These are phyloP conservation scores for Syzygium jambos DNA, from an alignment of 345 rosid genomes.

Conservation along the genomic window DNA sequence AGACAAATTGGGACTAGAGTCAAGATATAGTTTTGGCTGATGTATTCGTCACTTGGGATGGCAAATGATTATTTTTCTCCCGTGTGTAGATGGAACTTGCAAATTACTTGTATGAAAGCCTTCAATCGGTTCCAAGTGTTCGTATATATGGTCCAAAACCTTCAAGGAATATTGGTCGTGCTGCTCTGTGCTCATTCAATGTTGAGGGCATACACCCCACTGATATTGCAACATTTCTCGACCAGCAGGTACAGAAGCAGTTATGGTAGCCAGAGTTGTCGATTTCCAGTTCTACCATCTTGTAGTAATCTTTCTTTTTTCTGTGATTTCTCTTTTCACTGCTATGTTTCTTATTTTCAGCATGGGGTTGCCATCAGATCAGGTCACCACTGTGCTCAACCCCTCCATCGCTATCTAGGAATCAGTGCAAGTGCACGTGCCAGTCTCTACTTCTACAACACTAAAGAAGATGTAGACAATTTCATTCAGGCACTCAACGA, in stretches of 20 bases:
- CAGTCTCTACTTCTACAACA: conserved; percentile 90
- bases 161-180: conserved; percentile 43
- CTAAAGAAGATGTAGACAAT: conserved; percentile 72
- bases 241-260: conserved; percentile 66
- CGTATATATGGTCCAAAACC: conserved; percentile 88
- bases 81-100: conserved; percentile 48
- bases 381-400: conserved; percentile 97
- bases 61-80: neutral
- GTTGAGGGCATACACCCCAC: conserved; percentile 79
- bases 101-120: conserved; percentile 65
- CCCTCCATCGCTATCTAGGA: conserved; percentile 80
- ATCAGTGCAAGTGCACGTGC: conserved; percentile 85
- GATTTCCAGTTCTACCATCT: neutral
- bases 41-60: neutral
- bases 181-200: conserved; percentile 88
- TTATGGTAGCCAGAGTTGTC: neutral
- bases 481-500: conserved; percentile 67
- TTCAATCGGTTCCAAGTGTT: conserved; percentile 42
- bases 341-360: conserved; percentile 28
- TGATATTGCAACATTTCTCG: conserved; percentile 84
- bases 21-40: neutral
- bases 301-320: neutral
- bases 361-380: conserved; percentile 97
- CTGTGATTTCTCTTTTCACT: neutral
- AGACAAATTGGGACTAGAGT: neutral